A percentile compares a stretch with the other conserved stretches of the same genome.
Evolutionary conservation across 2,329 filamentous ascomycete genomes (phyloP).

Genomic region (Verticillium nubilum): DNA sequence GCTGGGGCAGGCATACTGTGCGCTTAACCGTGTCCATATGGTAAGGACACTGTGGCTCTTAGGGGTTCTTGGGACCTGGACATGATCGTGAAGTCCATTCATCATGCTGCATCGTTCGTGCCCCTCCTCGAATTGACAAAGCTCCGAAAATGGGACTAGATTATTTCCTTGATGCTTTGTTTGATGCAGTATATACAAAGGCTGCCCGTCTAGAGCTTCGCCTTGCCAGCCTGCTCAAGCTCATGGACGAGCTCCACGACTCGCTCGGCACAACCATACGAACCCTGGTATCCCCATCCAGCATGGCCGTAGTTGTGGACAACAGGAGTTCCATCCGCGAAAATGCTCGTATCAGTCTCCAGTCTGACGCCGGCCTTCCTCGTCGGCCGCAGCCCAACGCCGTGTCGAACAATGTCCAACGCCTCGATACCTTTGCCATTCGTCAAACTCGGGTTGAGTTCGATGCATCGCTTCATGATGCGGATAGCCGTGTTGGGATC

Average conservation of each 20-base stretch:
- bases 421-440: constrained; percentile 64
- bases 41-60: too few species aligned
- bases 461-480: constrained; percentile 76
- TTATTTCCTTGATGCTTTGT: too few species aligned
- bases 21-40: neutral
- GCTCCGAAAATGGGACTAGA: too few species aligned
- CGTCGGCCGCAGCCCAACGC: constrained; percentile 74
- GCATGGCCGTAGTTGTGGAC: constrained; percentile 79
- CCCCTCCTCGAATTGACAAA: too few species aligned
- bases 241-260: constrained; percentile 63
- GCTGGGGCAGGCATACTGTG: neutral
- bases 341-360: constrained; percentile 60
- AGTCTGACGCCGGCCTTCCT: constrained; percentile 68
- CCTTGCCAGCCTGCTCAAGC: constrained; percentile 32
- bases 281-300: constrained; percentile 69
- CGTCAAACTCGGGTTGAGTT: constrained; percentile 58
- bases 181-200: neutral
- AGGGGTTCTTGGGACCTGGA: too few species aligned
- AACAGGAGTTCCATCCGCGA: constrained; percentile 53
- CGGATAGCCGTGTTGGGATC: constrained; percentile 75
- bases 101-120: too few species aligned
- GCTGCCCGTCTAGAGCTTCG: constrained; percentile 18
- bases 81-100: too few species aligned
- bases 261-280: constrained; percentile 64
- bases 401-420: constrained; percentile 72